phyloP scores from a whole-genome alignment of 148 eudicot genomes.

The Rhododendron mucronatum region DNA sequence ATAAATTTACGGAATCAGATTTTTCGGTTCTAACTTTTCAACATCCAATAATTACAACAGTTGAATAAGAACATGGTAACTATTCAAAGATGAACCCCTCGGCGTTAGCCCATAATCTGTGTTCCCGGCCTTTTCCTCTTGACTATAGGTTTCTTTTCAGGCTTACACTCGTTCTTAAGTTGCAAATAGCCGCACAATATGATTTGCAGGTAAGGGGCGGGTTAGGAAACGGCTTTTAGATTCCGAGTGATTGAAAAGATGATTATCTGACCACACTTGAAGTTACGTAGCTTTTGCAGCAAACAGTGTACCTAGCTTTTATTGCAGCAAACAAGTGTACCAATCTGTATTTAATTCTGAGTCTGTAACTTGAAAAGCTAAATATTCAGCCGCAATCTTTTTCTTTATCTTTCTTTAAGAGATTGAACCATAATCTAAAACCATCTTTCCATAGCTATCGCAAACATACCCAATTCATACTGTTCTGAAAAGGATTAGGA shows the following conservation, averaged over 20 bases:
- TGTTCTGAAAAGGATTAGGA: neutral
- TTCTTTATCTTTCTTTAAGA: too few species aligned
- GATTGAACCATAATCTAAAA: too few species aligned
- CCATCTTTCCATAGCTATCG: neutral
- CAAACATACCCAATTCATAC: neutral
- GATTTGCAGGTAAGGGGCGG: neutral
- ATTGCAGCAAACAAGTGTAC: neutral
- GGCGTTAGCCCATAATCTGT: neutral
- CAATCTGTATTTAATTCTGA: neutral
- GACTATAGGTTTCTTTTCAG: neutral
- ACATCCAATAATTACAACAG: neutral
- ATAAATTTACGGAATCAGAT: neutral
- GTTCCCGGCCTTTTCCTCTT: neutral
- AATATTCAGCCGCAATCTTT: neutral
- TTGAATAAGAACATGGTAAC: neutral
- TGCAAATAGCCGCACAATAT: neutral
- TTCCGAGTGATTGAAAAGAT: neutral
- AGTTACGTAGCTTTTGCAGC: neutral
- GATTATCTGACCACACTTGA: neutral
- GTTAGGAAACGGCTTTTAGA: neutral
- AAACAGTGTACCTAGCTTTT: neutral
- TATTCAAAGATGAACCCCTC: neutral
- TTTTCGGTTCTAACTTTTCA: neutral
- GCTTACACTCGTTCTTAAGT: neutral
- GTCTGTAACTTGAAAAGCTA: neutral